phyloP scores from a whole-genome alignment of 1,139 yeast species.

The Magnusiomyces ingens region DNA sequence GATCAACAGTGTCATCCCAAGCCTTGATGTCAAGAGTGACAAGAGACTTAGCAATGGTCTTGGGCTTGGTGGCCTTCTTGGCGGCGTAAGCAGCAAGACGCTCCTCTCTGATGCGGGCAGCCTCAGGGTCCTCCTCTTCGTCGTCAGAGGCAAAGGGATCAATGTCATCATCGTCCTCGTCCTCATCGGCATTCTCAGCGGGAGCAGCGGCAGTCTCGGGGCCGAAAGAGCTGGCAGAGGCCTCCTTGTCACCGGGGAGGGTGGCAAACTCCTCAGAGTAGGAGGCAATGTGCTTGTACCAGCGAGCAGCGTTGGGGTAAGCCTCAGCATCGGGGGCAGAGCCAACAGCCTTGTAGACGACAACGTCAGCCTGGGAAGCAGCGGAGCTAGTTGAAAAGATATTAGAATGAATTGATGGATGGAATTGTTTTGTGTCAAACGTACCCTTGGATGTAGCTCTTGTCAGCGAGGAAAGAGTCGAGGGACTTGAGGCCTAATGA shows the following conservation, averaged over 20 bases:
- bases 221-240: conserved; percentile 37
- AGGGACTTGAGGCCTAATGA: conserved; percentile 63
- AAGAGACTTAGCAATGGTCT: conserved; percentile 96
- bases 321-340: conserved; percentile 52
- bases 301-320: conserved; percentile 93
- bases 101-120: conserved; percentile 93
- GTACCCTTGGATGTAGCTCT: conserved; percentile 93
- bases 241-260: conserved; percentile 35
- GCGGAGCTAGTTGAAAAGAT: conserved; percentile 16
- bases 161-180: conserved; percentile 52
- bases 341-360: conserved; percentile 90
- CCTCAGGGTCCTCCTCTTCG: conserved; percentile 91
- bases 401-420: too few relatives aligned
- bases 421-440: conserved; percentile 27
- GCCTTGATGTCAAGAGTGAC: conserved; percentile 98
- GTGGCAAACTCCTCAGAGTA: conserved; percentile 72
- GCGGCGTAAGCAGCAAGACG: conserved; percentile 97
- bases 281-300: conserved; percentile 97
- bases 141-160: conserved; percentile 94
- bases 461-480: conserved; percentile 82
- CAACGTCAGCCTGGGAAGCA: conserved; percentile 90
- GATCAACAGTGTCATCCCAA: conserved; percentile 99
- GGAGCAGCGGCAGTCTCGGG: conserved; percentile 61
- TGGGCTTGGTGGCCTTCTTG: conserved; percentile 95
- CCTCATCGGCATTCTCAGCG: conserved; percentile 76